Conservation (phyloP, 2,329 filamentous ascomycete genomes). For the Xylariaceae sp. region DNA sequence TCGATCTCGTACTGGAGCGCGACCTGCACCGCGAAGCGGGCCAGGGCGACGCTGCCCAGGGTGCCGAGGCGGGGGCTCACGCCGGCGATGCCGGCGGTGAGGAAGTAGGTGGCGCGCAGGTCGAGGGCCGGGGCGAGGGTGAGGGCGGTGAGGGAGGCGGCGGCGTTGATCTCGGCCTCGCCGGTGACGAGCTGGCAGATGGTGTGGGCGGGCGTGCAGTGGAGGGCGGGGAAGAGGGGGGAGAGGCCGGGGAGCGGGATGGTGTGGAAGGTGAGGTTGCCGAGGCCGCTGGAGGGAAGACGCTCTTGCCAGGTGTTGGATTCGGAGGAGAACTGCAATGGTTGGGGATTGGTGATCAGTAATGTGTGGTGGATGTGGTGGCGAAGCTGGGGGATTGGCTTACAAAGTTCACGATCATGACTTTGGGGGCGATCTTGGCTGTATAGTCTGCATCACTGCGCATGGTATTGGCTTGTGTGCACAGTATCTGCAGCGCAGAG, state of each 20-base stretch:
- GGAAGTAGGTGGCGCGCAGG: constrained; percentile 64
- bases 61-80: constrained; percentile 66
- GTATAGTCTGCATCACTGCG: too few relatives aligned
- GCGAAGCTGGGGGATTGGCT: too few relatives aligned
- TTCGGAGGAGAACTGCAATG: constrained; percentile 60
- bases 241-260: constrained; percentile 60
- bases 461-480: too few relatives aligned
- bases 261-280: constrained; percentile 51
- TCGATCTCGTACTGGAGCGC: constrained; percentile 75
- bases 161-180: constrained; percentile 72
- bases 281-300: constrained; percentile 40
- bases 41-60: constrained; percentile 62
- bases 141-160: constrained; percentile 59
- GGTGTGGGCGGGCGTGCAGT: constrained; percentile 56
- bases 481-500: too few relatives aligned
- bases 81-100: constrained; percentile 70
- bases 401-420: constrained; percentile 61
- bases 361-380: too few relatives aligned
- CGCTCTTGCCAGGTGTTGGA: constrained; percentile 58
- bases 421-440: constrained; percentile 48
- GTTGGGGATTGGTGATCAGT: constrained; percentile 41
- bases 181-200: constrained; percentile 68
- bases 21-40: constrained; percentile 68
- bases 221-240: constrained; percentile 59
- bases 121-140: constrained; percentile 60